Conservation (phyloP, 495 filamentous ascomycete genomes). For the Amniculicola lignicola region DNA sequence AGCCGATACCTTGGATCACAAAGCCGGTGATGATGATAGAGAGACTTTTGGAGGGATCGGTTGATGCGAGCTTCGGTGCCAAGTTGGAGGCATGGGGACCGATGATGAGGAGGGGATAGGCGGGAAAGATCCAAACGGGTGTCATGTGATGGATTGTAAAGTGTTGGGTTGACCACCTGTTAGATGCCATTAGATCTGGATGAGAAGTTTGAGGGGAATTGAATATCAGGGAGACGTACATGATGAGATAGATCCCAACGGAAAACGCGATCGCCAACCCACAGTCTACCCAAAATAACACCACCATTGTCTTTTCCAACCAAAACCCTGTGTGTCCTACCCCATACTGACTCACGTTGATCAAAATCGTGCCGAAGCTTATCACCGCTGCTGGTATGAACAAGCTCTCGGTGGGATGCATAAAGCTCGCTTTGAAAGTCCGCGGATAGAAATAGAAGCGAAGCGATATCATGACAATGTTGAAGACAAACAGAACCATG, state of each 20-base stretch:
- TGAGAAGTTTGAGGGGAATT: conserved; percentile 5
- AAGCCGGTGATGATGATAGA: conserved; percentile 68
- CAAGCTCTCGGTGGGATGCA: conserved; percentile 75
- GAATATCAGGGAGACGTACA: conserved; percentile 44
- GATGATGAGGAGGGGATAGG: conserved; percentile 77
- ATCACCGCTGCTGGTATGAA: conserved; percentile 75
- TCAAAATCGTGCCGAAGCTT: conserved; percentile 69
- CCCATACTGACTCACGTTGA: conserved; percentile 78
- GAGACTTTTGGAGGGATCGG: conserved; percentile 46
- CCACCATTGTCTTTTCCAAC: conserved; percentile 60
- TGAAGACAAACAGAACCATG: conserved; percentile 66
- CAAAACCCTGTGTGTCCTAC: conserved; percentile 60
- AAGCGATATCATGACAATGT: conserved; percentile 62
- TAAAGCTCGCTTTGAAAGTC: conserved; percentile 67
- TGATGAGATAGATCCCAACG: conserved; percentile 67
- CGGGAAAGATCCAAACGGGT: conserved; percentile 88
- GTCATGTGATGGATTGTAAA: conserved; percentile 88
- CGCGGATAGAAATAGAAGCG: conserved; percentile 70
- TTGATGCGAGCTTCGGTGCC: conserved; percentile 50
- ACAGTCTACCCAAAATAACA: conserved; percentile 73
- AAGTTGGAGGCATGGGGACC: conserved; percentile 72
- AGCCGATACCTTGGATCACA: conserved; percentile 77
- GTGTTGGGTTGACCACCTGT: conserved; percentile 64
- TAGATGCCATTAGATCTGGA: neutral
- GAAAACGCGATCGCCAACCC: conserved; percentile 60